Percentiles rank a stretch among this genome's conserved stretches.
Evolutionary conservation across 2,329 filamentous ascomycete species (phyloP).

Genomic region (Hypoxylon sp.): DNA sequence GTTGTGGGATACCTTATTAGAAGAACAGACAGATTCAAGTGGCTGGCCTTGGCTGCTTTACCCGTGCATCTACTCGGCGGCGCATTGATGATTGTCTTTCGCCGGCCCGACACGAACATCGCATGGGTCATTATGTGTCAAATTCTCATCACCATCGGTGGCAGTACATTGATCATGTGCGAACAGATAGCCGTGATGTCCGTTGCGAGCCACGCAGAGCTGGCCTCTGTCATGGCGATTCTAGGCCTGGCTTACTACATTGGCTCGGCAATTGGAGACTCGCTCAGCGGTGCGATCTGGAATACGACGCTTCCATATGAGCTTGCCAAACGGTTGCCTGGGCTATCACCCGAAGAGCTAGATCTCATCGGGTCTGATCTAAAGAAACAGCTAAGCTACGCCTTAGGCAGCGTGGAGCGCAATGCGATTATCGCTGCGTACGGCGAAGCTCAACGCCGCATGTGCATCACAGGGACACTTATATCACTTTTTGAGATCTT

Average conservation of each 20-base stretch:
- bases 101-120: conserved; percentile 62
- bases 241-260: conserved; percentile 58
- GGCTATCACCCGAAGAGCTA: conserved; percentile 48
- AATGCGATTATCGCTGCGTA: conserved; percentile 56
- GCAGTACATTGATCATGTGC: conserved; percentile 67
- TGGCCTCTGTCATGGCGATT: conserved; percentile 65
- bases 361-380: conserved; percentile 53
- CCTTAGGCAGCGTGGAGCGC: conserved; percentile 53
- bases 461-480: conserved; percentile 56
- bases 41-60: conserved; percentile 60
- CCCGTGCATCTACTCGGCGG: conserved; percentile 70
- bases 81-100: conserved; percentile 69
- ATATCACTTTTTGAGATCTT: conserved; percentile 53
- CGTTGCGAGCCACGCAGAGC: conserved; percentile 67
- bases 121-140: conserved; percentile 69
- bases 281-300: conserved; percentile 63
- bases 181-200: conserved; percentile 72
- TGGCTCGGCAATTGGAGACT: conserved; percentile 60
- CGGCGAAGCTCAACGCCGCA: conserved; percentile 55
- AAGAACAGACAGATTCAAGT: conserved; percentile 65
- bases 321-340: conserved; percentile 50
- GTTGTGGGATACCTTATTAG: conserved; percentile 64
- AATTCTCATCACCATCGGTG: conserved; percentile 68
- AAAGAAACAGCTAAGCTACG: conserved; percentile 56
- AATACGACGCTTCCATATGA: conserved; percentile 56